Evolutionary conservation across 208 protist genomes (phyloP).

Genomic region (Phytomonas francai): DNA sequence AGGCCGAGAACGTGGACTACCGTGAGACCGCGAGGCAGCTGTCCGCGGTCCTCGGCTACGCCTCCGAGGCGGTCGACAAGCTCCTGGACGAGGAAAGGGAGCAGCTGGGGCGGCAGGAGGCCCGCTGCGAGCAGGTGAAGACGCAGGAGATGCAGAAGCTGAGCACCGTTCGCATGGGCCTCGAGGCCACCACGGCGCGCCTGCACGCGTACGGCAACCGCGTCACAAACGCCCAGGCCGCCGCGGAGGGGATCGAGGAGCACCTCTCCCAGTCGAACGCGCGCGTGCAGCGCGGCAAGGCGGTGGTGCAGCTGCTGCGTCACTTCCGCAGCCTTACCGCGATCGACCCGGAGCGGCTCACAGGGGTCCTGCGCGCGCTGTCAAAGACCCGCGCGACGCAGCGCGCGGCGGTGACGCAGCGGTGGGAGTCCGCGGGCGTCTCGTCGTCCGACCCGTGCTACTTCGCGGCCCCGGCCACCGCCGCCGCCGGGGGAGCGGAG

Average conservation of each 20-base stretch:
- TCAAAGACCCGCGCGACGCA: conserved; percentile 53
- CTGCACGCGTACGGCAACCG: conserved; percentile 77
- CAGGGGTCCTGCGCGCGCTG: conserved; percentile 39
- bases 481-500: neutral
- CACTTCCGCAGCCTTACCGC: conserved; percentile 65
- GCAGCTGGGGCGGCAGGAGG: conserved; percentile 37
- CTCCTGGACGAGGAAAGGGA: conserved; percentile 44
- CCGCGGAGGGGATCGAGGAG: conserved; percentile 83
- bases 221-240: conserved; percentile 72
- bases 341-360: conserved; percentile 37
- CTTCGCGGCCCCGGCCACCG: conserved; percentile 28
- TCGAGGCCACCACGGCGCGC: conserved; percentile 61
- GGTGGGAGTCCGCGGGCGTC: conserved; percentile 49
- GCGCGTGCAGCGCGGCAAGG: conserved; percentile 61
- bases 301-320: conserved; percentile 63
- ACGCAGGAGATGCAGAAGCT: conserved; percentile 64
- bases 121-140: conserved; percentile 63
- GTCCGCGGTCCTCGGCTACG: conserved; percentile 35
- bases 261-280: conserved; percentile 78
- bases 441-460: conserved; percentile 54
- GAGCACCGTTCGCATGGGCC: conserved; percentile 62
- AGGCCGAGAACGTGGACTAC: conserved; percentile 18
- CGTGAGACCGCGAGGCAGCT: conserved; percentile 28
- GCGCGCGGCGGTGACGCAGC: conserved; percentile 37
- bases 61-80: conserved; percentile 35